Conservation (phyloP, 768 basidiomycete genomes). For the Pleurotus pulmonarius region DNA sequence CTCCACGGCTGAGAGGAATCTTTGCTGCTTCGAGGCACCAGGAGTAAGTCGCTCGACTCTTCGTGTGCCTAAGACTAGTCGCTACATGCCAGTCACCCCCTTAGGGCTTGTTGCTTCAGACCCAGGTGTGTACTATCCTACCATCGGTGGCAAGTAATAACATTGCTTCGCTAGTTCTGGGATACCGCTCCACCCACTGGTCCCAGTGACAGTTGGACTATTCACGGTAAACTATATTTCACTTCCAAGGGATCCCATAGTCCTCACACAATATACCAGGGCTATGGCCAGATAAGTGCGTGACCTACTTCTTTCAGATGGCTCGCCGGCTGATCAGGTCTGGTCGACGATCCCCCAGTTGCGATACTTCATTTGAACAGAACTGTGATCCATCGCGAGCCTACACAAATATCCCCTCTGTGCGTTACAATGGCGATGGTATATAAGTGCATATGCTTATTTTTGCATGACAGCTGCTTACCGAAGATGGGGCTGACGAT, state of each 20-base stretch:
- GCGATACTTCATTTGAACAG: slow-evolving; percentile 40
- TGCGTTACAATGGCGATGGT: slow-evolving; percentile 11
- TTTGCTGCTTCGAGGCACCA: slow-evolving; percentile 19
- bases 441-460: not conserved
- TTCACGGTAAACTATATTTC: slow-evolving; percentile 38
- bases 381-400: slow-evolving; percentile 45
- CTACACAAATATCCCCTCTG: slow-evolving; percentile 40
- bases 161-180: slow-evolving; percentile 41
- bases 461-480: slow-evolving; percentile 41
- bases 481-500: slow-evolving; percentile 48
- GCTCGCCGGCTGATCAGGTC: not conserved
- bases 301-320: not conserved
- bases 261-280: slow-evolving; percentile 24
- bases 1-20: slow-evolving; percentile 6
- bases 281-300: slow-evolving; percentile 52
- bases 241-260: no score
- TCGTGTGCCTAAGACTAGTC: not conserved
- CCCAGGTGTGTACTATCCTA: slow-evolving; percentile 11
- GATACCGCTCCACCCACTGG: slow-evolving; percentile 47
- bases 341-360: slow-evolving; percentile 25
- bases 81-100: not conserved
- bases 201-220: slow-evolving; percentile 54
- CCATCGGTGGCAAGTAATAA: not conserved
- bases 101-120: slow-evolving; percentile 19
- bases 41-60: slow-evolving; percentile 11